Evolutionary conservation across 129 eudicot genomes (phyloP).

Genomic region (Artemisia annua): DNA sequence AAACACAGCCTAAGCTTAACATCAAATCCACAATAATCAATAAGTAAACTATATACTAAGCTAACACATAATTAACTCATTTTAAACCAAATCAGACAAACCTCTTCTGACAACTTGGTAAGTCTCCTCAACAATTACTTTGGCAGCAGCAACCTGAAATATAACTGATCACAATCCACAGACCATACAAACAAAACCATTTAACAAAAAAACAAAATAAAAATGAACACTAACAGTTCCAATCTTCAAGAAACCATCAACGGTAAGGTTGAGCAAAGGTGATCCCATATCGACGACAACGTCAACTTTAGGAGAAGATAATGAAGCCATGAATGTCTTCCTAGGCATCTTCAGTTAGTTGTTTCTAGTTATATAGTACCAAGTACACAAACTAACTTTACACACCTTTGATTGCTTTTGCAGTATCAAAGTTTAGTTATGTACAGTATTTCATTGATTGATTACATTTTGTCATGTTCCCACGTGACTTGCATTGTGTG

Average conservation of each 20-base stretch:
- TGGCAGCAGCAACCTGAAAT: conserved; percentile 71
- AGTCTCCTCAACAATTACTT: conserved; percentile 71
- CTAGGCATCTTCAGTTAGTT: conserved; percentile 48
- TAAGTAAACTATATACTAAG: neutral
- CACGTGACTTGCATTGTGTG: conserved; percentile 20
- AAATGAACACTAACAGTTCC: conserved; percentile 53
- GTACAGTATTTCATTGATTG: neutral
- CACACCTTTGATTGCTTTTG: conserved; percentile 22
- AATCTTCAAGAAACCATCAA: conserved; percentile 88
- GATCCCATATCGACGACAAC: conserved; percentile 60
- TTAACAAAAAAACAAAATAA: neutral
- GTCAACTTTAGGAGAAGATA: conserved; percentile 66
- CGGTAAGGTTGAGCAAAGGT: conserved; percentile 67
- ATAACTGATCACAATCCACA: neutral
- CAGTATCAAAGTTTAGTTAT: neutral
- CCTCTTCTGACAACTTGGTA: conserved; percentile 58
- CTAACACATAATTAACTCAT: neutral
- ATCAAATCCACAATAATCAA: conserved; percentile 1
- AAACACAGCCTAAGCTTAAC: neutral
- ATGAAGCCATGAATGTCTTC: conserved; percentile 39
- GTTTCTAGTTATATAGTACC: neutral
- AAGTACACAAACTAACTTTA: neutral
- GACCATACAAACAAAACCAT: neutral
- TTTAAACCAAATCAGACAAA: conserved; percentile 13
- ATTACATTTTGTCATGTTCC: conserved; percentile 20